These are phyloP conservation scores for Phaeosphaeriaceae sp. DNA, from an alignment of 2,329 filamentous ascomycete genomes.

Conservation along the genomic window DNA sequence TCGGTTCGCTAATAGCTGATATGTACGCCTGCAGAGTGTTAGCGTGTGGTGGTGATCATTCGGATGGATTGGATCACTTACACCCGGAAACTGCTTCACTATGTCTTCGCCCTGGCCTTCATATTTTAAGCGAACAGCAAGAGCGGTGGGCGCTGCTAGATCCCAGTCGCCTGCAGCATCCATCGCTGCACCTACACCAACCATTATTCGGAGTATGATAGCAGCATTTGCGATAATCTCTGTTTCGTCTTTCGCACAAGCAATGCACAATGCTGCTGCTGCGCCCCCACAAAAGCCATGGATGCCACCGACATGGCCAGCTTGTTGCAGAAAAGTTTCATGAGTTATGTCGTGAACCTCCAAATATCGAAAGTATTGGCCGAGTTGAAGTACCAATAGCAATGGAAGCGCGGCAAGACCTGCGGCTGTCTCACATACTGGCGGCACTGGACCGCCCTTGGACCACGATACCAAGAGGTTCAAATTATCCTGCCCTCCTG, in stretches of 20 bases:
- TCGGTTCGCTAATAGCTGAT: constrained; percentile 31
- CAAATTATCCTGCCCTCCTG: not conserved
- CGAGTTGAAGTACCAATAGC: constrained; percentile 24
- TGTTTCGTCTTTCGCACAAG: constrained; percentile 20
- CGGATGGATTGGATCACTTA: constrained; percentile 10
- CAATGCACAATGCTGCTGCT: constrained; percentile 16
- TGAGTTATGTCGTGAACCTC: constrained; percentile 15
- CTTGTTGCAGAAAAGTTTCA: constrained; percentile 11
- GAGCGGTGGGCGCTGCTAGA: constrained; percentile 19
- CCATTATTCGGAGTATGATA: constrained; percentile 14
- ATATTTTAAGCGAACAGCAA: constrained; percentile 23
- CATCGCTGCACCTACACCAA: constrained; percentile 19
- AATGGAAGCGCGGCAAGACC: constrained; percentile 21
- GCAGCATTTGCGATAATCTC: constrained; percentile 16
- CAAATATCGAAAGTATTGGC: constrained; percentile 31
- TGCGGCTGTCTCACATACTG: not conserved
- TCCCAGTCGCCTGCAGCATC: constrained; percentile 23
- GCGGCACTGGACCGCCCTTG: not conserved
- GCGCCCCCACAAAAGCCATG: constrained; percentile 19
- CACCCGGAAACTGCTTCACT: constrained; percentile 18
- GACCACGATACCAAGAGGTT: not conserved
- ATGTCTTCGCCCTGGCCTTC: constrained; percentile 23
- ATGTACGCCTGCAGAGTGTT: constrained; percentile 19
- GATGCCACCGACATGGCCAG: constrained; percentile 16
- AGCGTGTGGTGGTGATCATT: constrained; percentile 1